Base-by-base conservation (phyloP, 1,284 basidiomycete species). In the Melampsora larici-populina region DNA sequence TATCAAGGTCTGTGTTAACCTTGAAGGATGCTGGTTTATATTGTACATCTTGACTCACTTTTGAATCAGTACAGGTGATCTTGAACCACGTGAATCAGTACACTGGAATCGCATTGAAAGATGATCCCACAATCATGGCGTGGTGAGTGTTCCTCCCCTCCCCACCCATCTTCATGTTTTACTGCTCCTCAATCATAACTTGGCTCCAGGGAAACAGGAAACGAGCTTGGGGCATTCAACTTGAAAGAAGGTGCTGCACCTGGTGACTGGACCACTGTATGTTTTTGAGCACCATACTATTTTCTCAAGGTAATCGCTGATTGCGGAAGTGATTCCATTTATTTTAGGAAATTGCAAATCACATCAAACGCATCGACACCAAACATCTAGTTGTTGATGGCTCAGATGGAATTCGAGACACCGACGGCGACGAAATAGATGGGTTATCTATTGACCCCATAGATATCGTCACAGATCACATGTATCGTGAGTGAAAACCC, bases 351-450 rank as follows among this genome's bases (percentile, higher is more conserved):
- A 68, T 79, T 33, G 66, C 78, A 18, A 21, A 7, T 15, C 24
- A 31, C 26, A 81, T 81, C 48, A 67, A 74, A 31, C 29, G 73
- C 26, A 18, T 71, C 2, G 73, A 76, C 46, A 17, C 21, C 7
- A 65, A 70, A 24, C 79, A 80, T 15, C 77, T 81, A 24, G 78
- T 81, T 26, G 70, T 81, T 62, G 80, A 81, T 69, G 81, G 81
- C 40, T 49, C 73, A 58, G 65, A 74, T 29, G 68, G 67, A 18
- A 29, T 78, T 29, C 24, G 51, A 40, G 64, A 66, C 31, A 66
- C 58, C 33, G 49, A 75, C 40, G 64, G 62, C 15, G 64, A 66
- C 24, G 64, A 66, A 18, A 67, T 66, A 36, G 63, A 66, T 18
- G 72, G 72, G n/a, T 33, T 75, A n/a, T 58, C 55, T 24, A 62